Base-by-base conservation (phyloP, 176 grass and related monocot genomes). In the Aegilops bicornis region DNA sequence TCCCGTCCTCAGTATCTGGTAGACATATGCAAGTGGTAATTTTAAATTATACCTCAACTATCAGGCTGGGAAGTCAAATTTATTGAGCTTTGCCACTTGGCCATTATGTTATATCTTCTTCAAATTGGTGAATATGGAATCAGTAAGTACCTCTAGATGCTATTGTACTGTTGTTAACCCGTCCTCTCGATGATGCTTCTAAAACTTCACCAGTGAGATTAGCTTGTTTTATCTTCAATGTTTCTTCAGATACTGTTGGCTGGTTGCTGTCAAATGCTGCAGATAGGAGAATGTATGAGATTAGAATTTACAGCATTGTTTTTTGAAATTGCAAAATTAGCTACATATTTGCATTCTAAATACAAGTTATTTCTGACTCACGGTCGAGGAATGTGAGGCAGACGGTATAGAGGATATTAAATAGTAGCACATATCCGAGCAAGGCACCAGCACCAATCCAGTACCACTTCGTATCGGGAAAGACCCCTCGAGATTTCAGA, bases 361-460 rank as follows among this genome's bases (percentile, higher is more conserved):
- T 83, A 45, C 27, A 78, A 6, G 6, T 50, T 31, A 60, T 4
- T 8, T 36, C 29, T 35, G 23, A 84, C 90, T 92, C 79, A 97
- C 95, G 87, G 15, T 92, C 83, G 15, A 97, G 90, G 84, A 86
- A 91, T 64, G 92, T 82, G 69, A 97, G 92, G 61, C 92, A 84
- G 23, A 94, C 31, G 42, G 92, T 94, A 62, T 92, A 94, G n/a
- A 97, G 86, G 37, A 82, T 65, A 87, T 97, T 94, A 87, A 94
- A 97, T 33, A 97, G 59, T 15, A 97, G 52, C 17, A 92, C 81
- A 85, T 92, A 97, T 83, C 95, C 95, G 11, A 94, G 10, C 33
- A 91, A 81, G 29, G 92, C 92, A 12, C 84, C 90, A 42, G 92
- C 64, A 39, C 95, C 95, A 86, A 97, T 92, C 95, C 95, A 97